A percentile compares a stretch with the other conserved stretches of the same genome.
Evolutionary conservation across 257 asterid species (phyloP).

Genomic region (Solanum clarkiae): DNA sequence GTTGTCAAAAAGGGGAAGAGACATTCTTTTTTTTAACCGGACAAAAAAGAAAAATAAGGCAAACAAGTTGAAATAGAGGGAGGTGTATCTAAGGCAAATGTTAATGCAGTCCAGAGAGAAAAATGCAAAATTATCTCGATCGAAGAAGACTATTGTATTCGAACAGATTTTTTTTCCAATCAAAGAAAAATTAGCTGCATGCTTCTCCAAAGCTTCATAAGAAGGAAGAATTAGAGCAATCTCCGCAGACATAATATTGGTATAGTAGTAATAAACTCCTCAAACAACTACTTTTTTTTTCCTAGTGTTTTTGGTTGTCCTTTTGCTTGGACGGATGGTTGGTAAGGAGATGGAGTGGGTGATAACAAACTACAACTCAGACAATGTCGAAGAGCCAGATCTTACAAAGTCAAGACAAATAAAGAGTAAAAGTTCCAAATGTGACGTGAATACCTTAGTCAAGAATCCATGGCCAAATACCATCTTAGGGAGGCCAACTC

Average conservation of each 20-base stretch:
- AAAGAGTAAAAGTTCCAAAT: background rate
- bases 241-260: background rate
- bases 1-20: too few species aligned
- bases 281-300: background rate
- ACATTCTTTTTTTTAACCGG: too few species aligned
- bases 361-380: background rate
- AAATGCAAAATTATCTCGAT: background rate
- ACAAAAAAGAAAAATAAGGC: too few species aligned
- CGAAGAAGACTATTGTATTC: background rate
- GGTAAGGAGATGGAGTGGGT: background rate
- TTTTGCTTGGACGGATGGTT: background rate
- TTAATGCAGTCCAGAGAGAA: background rate
- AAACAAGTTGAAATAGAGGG: too few species aligned
- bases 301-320: background rate
- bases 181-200: background rate
- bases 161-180: background rate
- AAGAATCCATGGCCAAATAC: conserved; percentile 97
- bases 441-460: conserved; percentile 56
- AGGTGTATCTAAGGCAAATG: background rate
- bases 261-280: background rate
- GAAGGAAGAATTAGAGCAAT: background rate
- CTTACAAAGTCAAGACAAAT: background rate
- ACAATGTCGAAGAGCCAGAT: background rate
- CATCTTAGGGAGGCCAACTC: conserved; percentile 69
- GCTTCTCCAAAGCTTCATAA: background rate